These are phyloP conservation scores for Aegle marmelos DNA, from an alignment of 345 rosid species.

Conservation along the genomic window DNA sequence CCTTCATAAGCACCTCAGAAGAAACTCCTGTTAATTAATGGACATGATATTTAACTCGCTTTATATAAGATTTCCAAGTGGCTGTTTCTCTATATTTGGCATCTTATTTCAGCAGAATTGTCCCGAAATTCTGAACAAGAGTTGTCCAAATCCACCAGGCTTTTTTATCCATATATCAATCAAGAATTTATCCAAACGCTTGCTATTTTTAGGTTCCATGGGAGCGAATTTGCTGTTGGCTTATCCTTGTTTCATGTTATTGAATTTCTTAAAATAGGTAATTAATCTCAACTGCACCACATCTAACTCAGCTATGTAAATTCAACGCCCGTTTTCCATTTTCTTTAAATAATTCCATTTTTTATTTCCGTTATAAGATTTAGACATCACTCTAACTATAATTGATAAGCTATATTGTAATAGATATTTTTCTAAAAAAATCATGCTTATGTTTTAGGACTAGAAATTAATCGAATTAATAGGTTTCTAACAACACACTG, in stretches of 20 bases:
- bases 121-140: neutral
- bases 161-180: neutral
- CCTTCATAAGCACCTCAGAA: neutral
- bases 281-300: too few species aligned
- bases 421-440: too few species aligned
- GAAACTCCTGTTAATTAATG: neutral
- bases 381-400: neutral
- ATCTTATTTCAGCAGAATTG: neutral
- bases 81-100: neutral
- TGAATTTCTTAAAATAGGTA: too few species aligned
- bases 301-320: neutral
- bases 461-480: too few species aligned
- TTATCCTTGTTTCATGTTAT: neutral
- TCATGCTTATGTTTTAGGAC: neutral
- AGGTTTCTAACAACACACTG: neutral
- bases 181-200: neutral
- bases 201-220: neutral
- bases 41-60: neutral
- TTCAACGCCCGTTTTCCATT: neutral
- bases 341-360: neutral
- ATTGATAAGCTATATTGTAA: too few species aligned
- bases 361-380: neutral
- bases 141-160: neutral
- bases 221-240: neutral
- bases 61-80: neutral